A percentile compares a stretch with the other conserved stretches of the same genome.
Conservation (phyloP, 176 grass and related monocot species). For the Hordeum marinum region DNA sequence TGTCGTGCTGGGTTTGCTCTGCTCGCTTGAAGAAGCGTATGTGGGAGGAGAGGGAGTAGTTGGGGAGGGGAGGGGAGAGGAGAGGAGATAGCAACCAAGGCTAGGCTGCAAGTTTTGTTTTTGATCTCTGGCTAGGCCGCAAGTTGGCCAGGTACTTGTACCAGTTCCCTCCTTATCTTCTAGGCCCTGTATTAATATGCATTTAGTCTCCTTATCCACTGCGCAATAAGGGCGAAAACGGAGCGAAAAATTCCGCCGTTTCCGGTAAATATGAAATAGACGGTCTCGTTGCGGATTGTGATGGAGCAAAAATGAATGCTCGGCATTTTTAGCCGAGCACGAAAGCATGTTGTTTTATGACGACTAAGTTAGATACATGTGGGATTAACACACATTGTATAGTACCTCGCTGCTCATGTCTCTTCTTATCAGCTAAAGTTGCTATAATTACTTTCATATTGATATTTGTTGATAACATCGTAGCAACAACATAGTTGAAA, state of each 20-base stretch:
- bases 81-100: neutral
- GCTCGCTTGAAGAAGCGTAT: conserved; percentile 25
- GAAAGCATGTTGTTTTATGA: neutral
- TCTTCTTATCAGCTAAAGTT: neutral
- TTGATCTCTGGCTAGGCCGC: neutral
- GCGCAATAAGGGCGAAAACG: neutral
- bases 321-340: neutral
- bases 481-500: neutral
- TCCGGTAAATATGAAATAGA: neutral
- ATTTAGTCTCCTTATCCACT: neutral
- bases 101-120: neutral
- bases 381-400: neutral
- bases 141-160: conserved; percentile 11
- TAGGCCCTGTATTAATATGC: neutral
- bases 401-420: neutral
- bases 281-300: neutral
- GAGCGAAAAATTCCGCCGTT: neutral
- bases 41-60: neutral
- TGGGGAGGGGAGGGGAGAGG: neutral
- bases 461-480: neutral
- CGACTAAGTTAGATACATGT: neutral
- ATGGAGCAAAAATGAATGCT: neutral
- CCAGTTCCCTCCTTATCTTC: neutral
- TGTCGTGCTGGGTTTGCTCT: conserved; percentile 3
- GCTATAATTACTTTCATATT: neutral